phyloP scores from a whole-genome alignment of 2,329 filamentous ascomycete species.

The Delphinella strobiligena region DNA sequence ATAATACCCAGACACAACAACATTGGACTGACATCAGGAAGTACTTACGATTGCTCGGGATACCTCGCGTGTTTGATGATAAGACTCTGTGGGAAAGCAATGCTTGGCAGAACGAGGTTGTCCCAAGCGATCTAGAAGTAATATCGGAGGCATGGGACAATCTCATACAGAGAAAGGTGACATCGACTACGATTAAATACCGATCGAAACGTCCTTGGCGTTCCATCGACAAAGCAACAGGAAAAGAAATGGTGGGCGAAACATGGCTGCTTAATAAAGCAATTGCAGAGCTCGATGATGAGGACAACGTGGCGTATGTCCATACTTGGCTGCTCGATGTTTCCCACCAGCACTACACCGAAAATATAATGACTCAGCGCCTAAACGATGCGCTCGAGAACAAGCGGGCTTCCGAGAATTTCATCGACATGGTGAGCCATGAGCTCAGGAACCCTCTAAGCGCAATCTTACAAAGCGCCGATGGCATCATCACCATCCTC shows the following conservation, averaged over 20 bases:
- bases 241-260: constrained; percentile 16
- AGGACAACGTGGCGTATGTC: constrained; percentile 17
- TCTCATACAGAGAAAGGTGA: constrained; percentile 18
- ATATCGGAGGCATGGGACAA: constrained; percentile 21
- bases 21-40: too few species aligned
- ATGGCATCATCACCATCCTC: constrained; percentile 27
- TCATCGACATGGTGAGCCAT: constrained; percentile 25
- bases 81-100: constrained; percentile 13
- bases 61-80: too few species aligned
- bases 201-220: constrained; percentile 25
- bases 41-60: too few species aligned
- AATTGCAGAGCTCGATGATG: constrained; percentile 19
- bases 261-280: constrained; percentile 22
- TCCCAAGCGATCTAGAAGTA: constrained; percentile 21
- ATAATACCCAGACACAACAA: too few species aligned
- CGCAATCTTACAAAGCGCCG: constrained; percentile 33
- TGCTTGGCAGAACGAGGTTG: constrained; percentile 14
- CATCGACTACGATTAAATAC: constrained; percentile 24
- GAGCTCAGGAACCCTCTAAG: constrained; percentile 33
- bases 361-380: constrained; percentile 17
- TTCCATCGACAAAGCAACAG: constrained; percentile 15
- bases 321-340: constrained; percentile 24
- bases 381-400: constrained; percentile 25
- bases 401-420: constrained; percentile 24
- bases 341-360: constrained; percentile 20